These are phyloP conservation scores for Lathyrus sativus DNA, from an alignment of 306 rosid genomes.

Conservation along the genomic window DNA sequence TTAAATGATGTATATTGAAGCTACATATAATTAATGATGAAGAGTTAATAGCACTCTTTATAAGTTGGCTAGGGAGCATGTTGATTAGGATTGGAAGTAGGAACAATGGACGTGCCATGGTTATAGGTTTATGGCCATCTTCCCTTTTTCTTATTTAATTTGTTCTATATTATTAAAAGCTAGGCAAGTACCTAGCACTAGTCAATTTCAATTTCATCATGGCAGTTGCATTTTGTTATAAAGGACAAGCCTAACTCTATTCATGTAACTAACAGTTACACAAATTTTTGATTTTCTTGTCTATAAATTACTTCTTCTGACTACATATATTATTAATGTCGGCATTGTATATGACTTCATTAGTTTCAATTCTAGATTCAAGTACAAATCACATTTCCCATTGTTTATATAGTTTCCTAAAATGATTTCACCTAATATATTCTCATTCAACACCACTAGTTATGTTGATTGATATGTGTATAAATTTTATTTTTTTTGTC, in stretches of 20 bases:
- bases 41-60: conserved; percentile 34
- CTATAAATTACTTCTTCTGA: not conserved
- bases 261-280: not conserved
- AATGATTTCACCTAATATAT: not conserved
- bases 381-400: not conserved
- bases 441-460: not conserved
- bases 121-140: conserved; percentile 6
- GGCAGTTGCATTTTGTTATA: conserved; percentile 23
- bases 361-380: not conserved
- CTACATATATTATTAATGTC: conserved; percentile 4
- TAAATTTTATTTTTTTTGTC: no score
- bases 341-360: conserved; percentile 21
- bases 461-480: not conserved
- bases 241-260: conserved; percentile 2
- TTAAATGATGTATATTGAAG: not conserved
- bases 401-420: not conserved
- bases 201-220: conserved; percentile 44
- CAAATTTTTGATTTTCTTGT: conserved; percentile 4
- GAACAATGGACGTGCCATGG: conserved; percentile 19
- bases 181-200: conserved; percentile 40
- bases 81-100: conserved; percentile 24
- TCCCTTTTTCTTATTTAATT: conserved; percentile 34
- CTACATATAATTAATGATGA: conserved; percentile 13
- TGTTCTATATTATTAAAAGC: conserved; percentile 36
- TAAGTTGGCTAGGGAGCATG: conserved; percentile 40